phyloP scores from a whole-genome alignment of 768 basidiomycete genomes.

The Rhizopogon vinicolor region DNA sequence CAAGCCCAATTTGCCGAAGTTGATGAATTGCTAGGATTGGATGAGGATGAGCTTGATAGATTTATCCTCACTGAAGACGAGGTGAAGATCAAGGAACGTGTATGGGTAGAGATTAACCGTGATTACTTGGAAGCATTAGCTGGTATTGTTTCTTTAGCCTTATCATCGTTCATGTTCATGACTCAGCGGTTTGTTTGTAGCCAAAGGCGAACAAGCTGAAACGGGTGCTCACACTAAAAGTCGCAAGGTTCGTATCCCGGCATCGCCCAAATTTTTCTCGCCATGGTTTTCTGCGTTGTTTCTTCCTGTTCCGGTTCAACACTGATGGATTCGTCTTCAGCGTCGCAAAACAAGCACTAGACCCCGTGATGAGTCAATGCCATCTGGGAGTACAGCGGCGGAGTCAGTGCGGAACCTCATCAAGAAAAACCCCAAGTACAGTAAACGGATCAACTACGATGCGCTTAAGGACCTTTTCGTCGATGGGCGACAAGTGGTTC shows the following conservation, averaged over 20 bases:
- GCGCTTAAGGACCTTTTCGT: slow-evolving; percentile 78
- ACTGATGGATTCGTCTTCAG: slow-evolving; percentile 30
- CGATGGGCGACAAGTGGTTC: slow-evolving; percentile 22
- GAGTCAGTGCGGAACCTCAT: slow-evolving; percentile 45
- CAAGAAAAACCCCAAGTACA: slow-evolving; percentile 84
- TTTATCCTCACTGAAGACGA: slow-evolving; percentile 79
- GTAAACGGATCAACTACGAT: slow-evolving; percentile 92
- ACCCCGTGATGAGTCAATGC: slow-evolving; percentile 73
- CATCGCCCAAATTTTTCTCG: slow-evolving; percentile 23
- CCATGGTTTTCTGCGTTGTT: slow-evolving; percentile 11
- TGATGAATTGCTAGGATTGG: slow-evolving; percentile 71
- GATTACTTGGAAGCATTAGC: slow-evolving; percentile 89
- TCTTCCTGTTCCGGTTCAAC: not conserved
- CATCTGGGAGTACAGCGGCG: slow-evolving; percentile 29
- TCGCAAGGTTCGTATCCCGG: slow-evolving; percentile 71
- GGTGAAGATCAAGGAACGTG: slow-evolving; percentile 79
- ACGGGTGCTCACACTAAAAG: slow-evolving; percentile 44
- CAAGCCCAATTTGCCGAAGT: slow-evolving; percentile 42
- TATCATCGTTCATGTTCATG: slow-evolving; percentile 20
- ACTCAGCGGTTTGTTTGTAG: slow-evolving; percentile 47
- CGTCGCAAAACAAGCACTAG: slow-evolving; percentile 61
- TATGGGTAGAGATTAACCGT: slow-evolving; percentile 92
- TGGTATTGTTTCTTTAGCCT: slow-evolving; percentile 31
- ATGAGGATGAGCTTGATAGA: slow-evolving; percentile 85
- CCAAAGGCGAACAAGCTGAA: slow-evolving; percentile 60